Percentiles rank a stretch among this genome's conserved stretches.
Evolutionary conservation across 805 yeast species (phyloP).

Genomic region (Ogataea dorogensis): DNA sequence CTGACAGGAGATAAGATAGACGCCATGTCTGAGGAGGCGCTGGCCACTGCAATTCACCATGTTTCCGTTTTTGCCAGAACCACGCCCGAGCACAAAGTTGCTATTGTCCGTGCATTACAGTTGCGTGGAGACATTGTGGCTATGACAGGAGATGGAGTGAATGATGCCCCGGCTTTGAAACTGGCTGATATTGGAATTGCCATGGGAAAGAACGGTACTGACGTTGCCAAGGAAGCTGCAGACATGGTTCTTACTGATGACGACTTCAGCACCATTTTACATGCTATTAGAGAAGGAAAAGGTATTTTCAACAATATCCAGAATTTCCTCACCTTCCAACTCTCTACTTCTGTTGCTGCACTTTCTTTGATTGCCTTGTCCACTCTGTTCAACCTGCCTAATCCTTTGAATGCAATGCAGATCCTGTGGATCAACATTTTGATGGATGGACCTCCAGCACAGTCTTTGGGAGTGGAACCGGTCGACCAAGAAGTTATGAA

Average conservation of each 20-base stretch:
- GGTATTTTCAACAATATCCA: conserved; percentile 96
- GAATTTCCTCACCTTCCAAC: conserved; percentile 90
- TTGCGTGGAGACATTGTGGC: conserved; percentile 93
- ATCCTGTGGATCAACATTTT: conserved; percentile 94
- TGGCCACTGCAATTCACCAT: conserved; percentile 72
- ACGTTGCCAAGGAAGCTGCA: conserved; percentile 97
- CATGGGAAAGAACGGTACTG: conserved; percentile 93
- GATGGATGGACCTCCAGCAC: conserved; percentile 99
- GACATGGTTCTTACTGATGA: conserved; percentile 98
- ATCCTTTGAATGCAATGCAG: conserved; percentile 97
- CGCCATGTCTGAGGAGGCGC: conserved; percentile 63
- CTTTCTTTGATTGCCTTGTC: conserved; percentile 83
- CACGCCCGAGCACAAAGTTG: conserved; percentile 89
- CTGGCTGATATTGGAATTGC: conserved; percentile 95
- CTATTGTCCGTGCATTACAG: conserved; percentile 86
- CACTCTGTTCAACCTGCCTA: conserved; percentile 83
- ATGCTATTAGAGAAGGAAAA: conserved; percentile 96
- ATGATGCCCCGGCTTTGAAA: conserved; percentile 97
- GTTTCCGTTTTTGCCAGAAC: conserved; percentile 94
- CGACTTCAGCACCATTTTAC: conserved; percentile 89
- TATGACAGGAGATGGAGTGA: conserved; percentile 99
- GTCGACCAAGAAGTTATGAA: conserved; percentile 95
- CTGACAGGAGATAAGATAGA: conserved; percentile 85
- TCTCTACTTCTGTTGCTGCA: conserved; percentile 95
- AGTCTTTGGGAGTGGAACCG: conserved; percentile 94